A percentile compares a stretch with the other conserved stretches of the same genome.
Evolutionary conservation across 768 basidiomycete species (phyloP).

Genomic region (Leucosporidium scottii): DNA sequence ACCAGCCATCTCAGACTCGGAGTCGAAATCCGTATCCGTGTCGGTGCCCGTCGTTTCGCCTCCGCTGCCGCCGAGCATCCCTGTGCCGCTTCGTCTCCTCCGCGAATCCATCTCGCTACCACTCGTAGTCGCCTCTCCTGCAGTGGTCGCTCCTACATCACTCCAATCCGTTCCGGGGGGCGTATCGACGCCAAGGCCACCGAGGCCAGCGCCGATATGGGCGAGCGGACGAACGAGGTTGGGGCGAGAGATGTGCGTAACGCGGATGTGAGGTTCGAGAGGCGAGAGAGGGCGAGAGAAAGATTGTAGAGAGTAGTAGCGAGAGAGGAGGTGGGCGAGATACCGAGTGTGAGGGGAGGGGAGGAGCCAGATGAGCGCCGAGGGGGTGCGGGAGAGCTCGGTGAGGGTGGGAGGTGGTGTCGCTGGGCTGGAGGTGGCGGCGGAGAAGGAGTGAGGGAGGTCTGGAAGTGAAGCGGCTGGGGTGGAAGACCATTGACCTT

Average conservation of each 20-base stretch:
- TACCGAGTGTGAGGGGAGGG: slow-evolving; percentile 23
- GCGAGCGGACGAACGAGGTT: slow-evolving; percentile 3
- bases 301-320: slow-evolving; percentile 27
- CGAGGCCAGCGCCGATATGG: too few species aligned
- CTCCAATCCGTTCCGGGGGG: slow-evolving; percentile 23
- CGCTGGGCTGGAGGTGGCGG: neutral
- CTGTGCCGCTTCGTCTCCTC: neutral
- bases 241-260: slow-evolving; percentile 22
- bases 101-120: slow-evolving; percentile 1
- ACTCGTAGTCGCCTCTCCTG: neutral
- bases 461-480: slow-evolving; percentile 3
- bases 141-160: too few species aligned
- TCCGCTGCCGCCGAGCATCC: too few species aligned
- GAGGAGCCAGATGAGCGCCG: slow-evolving; percentile 22
- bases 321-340: slow-evolving; percentile 22
- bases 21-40: too few species aligned
- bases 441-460: neutral
- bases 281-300: slow-evolving; percentile 22
- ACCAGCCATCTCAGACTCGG: too few species aligned
- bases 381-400: slow-evolving; percentile 25
- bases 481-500: slow-evolving; percentile 6
- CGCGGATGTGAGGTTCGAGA: slow-evolving; percentile 17
- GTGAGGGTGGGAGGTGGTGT: slow-evolving; percentile 3
- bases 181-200: slow-evolving; percentile 10
- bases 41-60: too few species aligned